A percentile compares a stretch with the other conserved stretches of the same genome.
phyloP scores from a whole-genome alignment of 2,329 filamentous ascomycete species.

The Drechmeria coniospora region DNA sequence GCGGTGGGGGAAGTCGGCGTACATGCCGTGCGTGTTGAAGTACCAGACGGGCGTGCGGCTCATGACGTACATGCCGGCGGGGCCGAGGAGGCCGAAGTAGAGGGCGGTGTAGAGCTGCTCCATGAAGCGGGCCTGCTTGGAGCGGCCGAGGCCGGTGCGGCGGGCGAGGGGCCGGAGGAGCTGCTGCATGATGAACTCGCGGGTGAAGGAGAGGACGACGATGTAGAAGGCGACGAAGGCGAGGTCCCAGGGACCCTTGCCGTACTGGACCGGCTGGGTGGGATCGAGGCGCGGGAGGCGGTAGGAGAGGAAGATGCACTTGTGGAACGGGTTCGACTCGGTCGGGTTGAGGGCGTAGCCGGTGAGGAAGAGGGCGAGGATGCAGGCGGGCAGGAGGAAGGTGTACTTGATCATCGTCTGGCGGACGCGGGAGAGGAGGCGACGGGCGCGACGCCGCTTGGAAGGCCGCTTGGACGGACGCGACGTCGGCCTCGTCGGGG shows the following conservation, averaged over 20 bases:
- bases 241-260: conserved; percentile 75
- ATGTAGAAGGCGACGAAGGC: conserved; percentile 84
- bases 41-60: conserved; percentile 85
- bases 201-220: conserved; percentile 78
- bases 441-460: conserved; percentile 40
- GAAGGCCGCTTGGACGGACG: conserved; percentile 29
- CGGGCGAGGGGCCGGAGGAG: conserved; percentile 63
- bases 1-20: conserved; percentile 71
- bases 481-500: conserved; percentile 1
- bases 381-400: conserved; percentile 49
- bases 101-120: conserved; percentile 90
- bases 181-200: conserved; percentile 92
- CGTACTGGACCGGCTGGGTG: conserved; percentile 51
- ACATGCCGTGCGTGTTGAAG: conserved; percentile 85
- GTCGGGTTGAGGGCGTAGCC: conserved; percentile 64
- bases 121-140: conserved; percentile 85
- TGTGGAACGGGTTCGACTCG: conserved; percentile 61
- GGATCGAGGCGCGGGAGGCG: conserved; percentile 37
- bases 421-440: conserved; percentile 29
- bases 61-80: conserved; percentile 83
- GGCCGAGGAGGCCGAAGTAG: conserved; percentile 74
- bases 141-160: conserved; percentile 52
- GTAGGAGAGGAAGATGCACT: conserved; percentile 85
- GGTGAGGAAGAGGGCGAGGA: conserved; percentile 46
- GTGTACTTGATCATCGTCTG: conserved; percentile 46